Evolutionary conservation across 257 asterid genomes (phyloP).

Genomic region (Pogostemon cablin): DNA sequence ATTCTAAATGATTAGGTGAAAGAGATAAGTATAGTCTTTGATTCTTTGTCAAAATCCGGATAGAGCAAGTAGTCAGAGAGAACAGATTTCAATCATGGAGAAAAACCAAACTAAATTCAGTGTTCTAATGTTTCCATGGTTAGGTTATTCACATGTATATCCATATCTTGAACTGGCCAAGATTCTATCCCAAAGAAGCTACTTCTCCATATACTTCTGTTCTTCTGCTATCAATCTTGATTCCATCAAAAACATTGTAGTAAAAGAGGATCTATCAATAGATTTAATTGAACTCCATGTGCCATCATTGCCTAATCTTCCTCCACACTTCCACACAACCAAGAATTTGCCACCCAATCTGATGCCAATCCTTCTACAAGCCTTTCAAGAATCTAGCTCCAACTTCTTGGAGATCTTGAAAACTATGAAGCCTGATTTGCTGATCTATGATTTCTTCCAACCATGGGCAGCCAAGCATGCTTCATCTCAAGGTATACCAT

Average conservation of each 20-base stretch:
- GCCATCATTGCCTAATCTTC: slow-evolving; percentile 31
- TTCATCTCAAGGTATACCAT: slow-evolving; percentile 7
- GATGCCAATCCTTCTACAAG: slow-evolving; percentile 9
- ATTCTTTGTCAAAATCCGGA: no score
- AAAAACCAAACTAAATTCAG: background rate
- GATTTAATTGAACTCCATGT: slow-evolving; percentile 27
- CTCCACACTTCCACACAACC: slow-evolving; percentile 32
- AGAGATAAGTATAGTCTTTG: no score
- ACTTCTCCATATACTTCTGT: background rate
- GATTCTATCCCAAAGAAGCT: background rate
- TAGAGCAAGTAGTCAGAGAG: no score
- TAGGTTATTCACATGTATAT: slow-evolving; percentile 9
- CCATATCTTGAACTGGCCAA: slow-evolving; percentile 23
- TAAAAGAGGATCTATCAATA: background rate
- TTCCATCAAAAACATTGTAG: background rate
- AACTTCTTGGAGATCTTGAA: slow-evolving; percentile 31
- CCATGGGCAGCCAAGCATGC: slow-evolving; percentile 38
- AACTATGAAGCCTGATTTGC: slow-evolving; percentile 7
- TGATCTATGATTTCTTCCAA: slow-evolving; percentile 26
- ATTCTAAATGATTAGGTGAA: no score
- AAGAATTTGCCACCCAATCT: slow-evolving; percentile 30
- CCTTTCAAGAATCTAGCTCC: slow-evolving; percentile 26
- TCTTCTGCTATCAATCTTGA: slow-evolving; percentile 20
- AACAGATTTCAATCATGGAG: background rate
- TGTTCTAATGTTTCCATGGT: slow-evolving; percentile 29